Evolutionary conservation across 225 moss, liverwort and hornwort genomes (phyloP), one percentile per base, ranked within the genome.

Genomic region (Asterella californica): DNA sequence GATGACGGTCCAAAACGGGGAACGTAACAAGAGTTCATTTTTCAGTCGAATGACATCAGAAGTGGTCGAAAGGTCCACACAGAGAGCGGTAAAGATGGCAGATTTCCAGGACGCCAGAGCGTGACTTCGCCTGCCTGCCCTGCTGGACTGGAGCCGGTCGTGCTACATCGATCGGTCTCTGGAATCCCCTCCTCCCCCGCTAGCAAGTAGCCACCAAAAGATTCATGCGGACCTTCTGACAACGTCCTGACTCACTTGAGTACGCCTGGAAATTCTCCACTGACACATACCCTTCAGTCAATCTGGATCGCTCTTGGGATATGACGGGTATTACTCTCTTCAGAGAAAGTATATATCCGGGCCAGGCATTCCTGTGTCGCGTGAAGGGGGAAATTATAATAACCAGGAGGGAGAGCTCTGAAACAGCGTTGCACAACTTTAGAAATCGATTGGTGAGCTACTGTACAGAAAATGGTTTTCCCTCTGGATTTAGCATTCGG

Each of bases 111-210:
- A 21, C 42, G 24, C 12, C 37, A 34, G 69, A 18, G 42, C 69
- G 42, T 70, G 38, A 70, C 69, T 37, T 70, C 42, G 69, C 22
- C 42, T 38, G 21, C 69, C 69, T 70, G 69, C 42, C 69, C 10
- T 70, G 69, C 69, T 70, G 69, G 69, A 37, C 38, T 36, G 69
- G 33, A 70, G 42, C 37, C 42, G 69, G 69, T 70, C 69, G 42
- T 70, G 69, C 69, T 38, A 33, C 69, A 22, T 70, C 6, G 27
- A 45, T 70, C 19, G 30, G 32, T 42, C 37, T 45, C 6, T 11
- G 38, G 69, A 70, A 38, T 70, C 42, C 42, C 38, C 69, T 70
- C 69, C 2, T 25, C 6, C 42, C 24, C 69, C 69, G 42, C 22
- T 42, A 45, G 69, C 42, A 30, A 38, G 38, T 15, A 42, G 38